Conservation (phyloP, 768 basidiomycete species). For the Xanthoconium stramineum region DNA sequence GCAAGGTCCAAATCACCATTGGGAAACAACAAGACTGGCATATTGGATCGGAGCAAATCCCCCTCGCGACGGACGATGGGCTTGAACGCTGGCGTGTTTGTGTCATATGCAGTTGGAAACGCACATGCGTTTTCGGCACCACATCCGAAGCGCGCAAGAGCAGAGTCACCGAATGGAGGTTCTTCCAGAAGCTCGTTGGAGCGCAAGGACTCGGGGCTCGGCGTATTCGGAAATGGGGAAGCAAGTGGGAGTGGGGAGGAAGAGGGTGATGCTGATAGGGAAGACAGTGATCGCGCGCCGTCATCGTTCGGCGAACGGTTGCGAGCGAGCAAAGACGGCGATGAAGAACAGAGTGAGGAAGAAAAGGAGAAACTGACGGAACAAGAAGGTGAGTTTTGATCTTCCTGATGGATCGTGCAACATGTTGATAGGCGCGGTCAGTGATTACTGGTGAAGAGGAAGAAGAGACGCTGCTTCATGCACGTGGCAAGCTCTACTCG, state of each 20-base stretch:
- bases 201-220: constrained; percentile 26
- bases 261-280: constrained; percentile 37
- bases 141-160: constrained; percentile 52
- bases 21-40: constrained; percentile 25
- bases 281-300: constrained; percentile 31
- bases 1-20: constrained; percentile 52
- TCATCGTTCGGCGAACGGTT: constrained; percentile 62
- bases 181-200: constrained; percentile 46
- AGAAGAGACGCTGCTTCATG: constrained; percentile 72
- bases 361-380: constrained; percentile 50
- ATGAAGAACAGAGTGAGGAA: constrained; percentile 47
- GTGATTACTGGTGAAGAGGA: constrained; percentile 81
- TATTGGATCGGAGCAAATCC: constrained; percentile 47
- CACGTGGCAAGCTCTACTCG: constrained; percentile 71
- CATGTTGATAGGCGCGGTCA: constrained; percentile 25
- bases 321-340: constrained; percentile 58
- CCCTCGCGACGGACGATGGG: constrained; percentile 46
- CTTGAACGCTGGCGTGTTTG: constrained; percentile 51
- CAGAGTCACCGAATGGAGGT: constrained; percentile 45
- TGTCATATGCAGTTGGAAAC: constrained; percentile 52
- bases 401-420: background rate
- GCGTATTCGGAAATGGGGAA: constrained; percentile 37
- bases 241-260: constrained; percentile 40
- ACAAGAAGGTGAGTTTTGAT: constrained; percentile 55
- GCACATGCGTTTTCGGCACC: constrained; percentile 42